Base-by-base conservation (phyloP, 345 rosid species). In the Hypericum androsaemum region DNA sequence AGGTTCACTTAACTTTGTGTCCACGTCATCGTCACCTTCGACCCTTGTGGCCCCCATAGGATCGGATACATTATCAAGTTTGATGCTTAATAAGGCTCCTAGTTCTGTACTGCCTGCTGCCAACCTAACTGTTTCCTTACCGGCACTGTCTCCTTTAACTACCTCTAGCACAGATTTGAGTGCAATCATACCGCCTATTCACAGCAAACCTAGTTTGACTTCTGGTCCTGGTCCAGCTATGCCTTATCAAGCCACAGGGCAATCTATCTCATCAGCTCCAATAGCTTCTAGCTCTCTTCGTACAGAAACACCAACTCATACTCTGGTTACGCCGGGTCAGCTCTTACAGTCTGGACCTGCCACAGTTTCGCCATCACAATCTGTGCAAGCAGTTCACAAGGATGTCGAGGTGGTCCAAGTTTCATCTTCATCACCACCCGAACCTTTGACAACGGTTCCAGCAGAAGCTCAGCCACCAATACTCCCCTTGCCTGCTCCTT, bases 291-390 rank as follows among this genome's bases (percentile, higher is more conserved):
- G 43, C 44, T 59, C 72, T 0, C 38, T 56, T 52, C 46, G 52
- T 17, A 56, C 48, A 28, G 78, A 73, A 37, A 60, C 60, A 40
- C 22, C 47, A 14, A 40, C 46, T n/a, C 74, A 58, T 50, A 54
- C 77, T 32, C 57, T 73, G 54, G 66, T 73, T 12, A 73, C 74
- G 32, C 77, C 74, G 0, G 77, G 71, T 37, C 71, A 73, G 42
- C 61, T 73, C 22, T 46, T 65, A 44, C 74, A 65, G 57, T 52
- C 71, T 62, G 74, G 58, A 41, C 47, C 52, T 44, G 22, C 63
- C 5, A 28, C 56, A 39, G 53, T 60, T 36, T 50, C 65, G 14
- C 47, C 56, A 16, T 50, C 50, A 28, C 52, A 61, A 54, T 39
- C 71, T 68, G 51, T 62, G 43, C 71, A 68, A 47, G 15, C 57